A percentile compares a stretch with the other conserved stretches of the same genome.
phyloP scores from a whole-genome alignment of 2,329 filamentous ascomycete genomes.

The Lachnellula suecica region DNA sequence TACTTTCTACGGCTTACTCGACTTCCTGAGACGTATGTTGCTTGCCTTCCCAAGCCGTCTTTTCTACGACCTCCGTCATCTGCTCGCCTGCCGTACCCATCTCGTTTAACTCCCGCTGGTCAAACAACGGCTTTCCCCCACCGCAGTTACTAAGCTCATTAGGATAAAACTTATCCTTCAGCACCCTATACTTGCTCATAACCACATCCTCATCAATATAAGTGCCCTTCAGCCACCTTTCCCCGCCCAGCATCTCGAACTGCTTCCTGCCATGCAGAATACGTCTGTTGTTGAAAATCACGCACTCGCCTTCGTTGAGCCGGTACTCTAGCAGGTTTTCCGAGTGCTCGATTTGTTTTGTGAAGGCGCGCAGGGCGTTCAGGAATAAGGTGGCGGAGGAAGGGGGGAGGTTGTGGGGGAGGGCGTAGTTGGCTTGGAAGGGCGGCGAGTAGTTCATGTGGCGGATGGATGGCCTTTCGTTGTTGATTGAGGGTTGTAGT shows the following conservation, averaged over 20 bases:
- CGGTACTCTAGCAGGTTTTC: constrained; percentile 67
- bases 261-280: constrained; percentile 79
- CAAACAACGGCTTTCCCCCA: too few species aligned
- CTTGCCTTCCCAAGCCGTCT: too few species aligned
- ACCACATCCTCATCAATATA: constrained; percentile 74
- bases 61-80: too few species aligned
- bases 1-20: too few species aligned
- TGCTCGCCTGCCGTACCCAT: too few species aligned
- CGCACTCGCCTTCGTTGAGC: constrained; percentile 79
- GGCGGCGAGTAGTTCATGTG: constrained; percentile 73
- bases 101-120: too few species aligned
- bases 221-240: constrained; percentile 80
- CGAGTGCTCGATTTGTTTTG: constrained; percentile 54
- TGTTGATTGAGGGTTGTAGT: not conserved
- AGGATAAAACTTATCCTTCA: too few species aligned
- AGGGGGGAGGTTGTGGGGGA: constrained; percentile 11
- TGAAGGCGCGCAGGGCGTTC: constrained; percentile 53
- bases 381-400: constrained; percentile 15
- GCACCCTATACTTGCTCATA: too few species aligned
- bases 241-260: constrained; percentile 68
- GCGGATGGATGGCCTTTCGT: not conserved
- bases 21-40: too few species aligned
- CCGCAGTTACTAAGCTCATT: too few species aligned
- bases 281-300: constrained; percentile 87
- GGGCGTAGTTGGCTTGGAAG: constrained; percentile 63